phyloP scores from a whole-genome alignment of 768 basidiomycete genomes.

The Tricholoma hemisulphureum region DNA sequence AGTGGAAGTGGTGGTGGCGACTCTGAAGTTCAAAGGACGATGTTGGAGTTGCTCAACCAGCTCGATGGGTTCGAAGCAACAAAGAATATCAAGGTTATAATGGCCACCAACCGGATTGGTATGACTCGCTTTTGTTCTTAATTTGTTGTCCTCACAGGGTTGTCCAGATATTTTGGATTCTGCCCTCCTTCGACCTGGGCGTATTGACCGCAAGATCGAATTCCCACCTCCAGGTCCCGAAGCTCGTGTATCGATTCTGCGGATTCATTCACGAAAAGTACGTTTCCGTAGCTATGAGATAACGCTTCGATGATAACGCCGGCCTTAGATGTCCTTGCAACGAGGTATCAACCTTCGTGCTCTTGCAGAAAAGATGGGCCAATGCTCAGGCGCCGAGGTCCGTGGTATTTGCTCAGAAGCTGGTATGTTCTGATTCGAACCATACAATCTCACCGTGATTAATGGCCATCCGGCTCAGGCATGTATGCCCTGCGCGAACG shows the following conservation, averaged over 20 bases:
- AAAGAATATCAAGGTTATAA: conserved; percentile 94
- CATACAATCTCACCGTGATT: background rate
- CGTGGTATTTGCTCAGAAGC: conserved; percentile 97
- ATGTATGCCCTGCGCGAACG: conserved; percentile 98
- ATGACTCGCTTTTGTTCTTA: conserved; percentile 11
- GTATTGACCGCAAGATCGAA: conserved; percentile 96
- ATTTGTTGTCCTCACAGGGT: background rate
- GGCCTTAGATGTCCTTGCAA: conserved; percentile 87
- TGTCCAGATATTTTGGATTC: conserved; percentile 85
- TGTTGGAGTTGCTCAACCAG: conserved; percentile 88
- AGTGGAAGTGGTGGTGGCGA: conserved; percentile 88
- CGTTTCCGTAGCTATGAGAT: conserved; percentile 3
- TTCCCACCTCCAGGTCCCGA: conserved; percentile 98
- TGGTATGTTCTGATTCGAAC: conserved; percentile 44
- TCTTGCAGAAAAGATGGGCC: conserved; percentile 98
- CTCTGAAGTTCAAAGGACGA: conserved; percentile 87
- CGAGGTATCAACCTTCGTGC: conserved; percentile 96
- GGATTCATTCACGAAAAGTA: conserved; percentile 95
- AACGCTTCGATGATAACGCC: background rate
- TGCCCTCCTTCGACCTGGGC: conserved; percentile 88
- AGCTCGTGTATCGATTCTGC: conserved; percentile 93
- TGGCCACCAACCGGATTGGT: conserved; percentile 98
- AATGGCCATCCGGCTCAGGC: conserved; percentile 39
- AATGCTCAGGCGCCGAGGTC: conserved; percentile 97
- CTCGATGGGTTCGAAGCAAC: conserved; percentile 93